Percentiles rank a stretch among this genome's conserved stretches.
Conservation (phyloP, 2,329 filamentous ascomycete species). For the Monosporascus sp. region DNA sequence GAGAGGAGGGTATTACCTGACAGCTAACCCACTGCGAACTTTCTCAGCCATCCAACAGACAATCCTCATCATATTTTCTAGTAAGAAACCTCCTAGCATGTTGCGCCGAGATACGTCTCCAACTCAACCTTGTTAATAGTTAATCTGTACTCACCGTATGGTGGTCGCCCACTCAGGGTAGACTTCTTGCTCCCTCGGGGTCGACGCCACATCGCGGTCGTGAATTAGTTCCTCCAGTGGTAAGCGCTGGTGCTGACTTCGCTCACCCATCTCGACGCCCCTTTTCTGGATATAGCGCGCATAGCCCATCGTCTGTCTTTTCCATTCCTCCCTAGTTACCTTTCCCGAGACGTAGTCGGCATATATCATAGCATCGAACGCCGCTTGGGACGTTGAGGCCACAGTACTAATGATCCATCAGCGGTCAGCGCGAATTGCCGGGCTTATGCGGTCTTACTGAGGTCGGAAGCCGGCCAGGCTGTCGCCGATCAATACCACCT, state of each 20-base stretch:
- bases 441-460: constrained; percentile 16
- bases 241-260: constrained; percentile 27
- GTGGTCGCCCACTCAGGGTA: constrained; percentile 28
- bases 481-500: constrained; percentile 37
- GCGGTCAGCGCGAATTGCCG: not conserved
- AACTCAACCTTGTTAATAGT: too few species aligned
- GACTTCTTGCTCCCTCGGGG: constrained; percentile 24
- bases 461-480: constrained; percentile 38
- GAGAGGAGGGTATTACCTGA: too few species aligned
- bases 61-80: too few species aligned
- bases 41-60: too few species aligned
- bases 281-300: constrained; percentile 28
- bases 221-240: constrained; percentile 26
- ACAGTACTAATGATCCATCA: constrained; percentile 21
- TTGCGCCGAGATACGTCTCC: too few species aligned
- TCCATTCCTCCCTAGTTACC: constrained; percentile 27
- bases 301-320: constrained; percentile 28
- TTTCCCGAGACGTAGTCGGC: constrained; percentile 28
- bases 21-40: too few species aligned
- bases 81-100: too few species aligned
- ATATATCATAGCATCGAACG: constrained; percentile 29
- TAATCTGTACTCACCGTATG: constrained; percentile 10
- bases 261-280: constrained; percentile 30
- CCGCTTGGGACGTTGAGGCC: constrained; percentile 35
- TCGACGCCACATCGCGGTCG: constrained; percentile 29